A percentile compares a stretch with the other conserved stretches of the same genome.
phyloP scores from a whole-genome alignment of 2,329 filamentous ascomycete genomes.

The Penicillium verrucosum region DNA sequence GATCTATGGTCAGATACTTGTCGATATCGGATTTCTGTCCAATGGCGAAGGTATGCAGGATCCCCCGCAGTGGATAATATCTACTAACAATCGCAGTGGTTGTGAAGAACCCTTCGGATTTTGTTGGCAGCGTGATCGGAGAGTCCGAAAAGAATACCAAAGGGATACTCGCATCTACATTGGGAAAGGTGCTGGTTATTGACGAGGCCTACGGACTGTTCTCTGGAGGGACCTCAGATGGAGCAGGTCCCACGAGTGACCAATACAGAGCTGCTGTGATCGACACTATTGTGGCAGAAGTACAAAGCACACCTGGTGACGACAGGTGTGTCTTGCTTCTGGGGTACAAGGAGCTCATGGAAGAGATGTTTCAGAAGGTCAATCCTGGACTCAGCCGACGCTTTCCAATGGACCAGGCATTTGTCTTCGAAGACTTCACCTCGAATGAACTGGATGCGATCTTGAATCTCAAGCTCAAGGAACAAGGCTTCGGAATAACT shows the following conservation, averaged over 20 bases:
- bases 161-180: slow-evolving; percentile 61
- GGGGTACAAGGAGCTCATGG: slow-evolving; percentile 68
- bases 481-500: slow-evolving; percentile 54
- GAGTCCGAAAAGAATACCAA: slow-evolving; percentile 70
- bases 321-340: slow-evolving; percentile 70
- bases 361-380: slow-evolving; percentile 68
- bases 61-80: not conserved
- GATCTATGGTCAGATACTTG: slow-evolving; percentile 66
- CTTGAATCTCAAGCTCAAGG: slow-evolving; percentile 60
- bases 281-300: slow-evolving; percentile 70
- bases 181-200: slow-evolving; percentile 74
- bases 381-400: slow-evolving; percentile 67
- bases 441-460: slow-evolving; percentile 58
- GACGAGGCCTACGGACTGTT: slow-evolving; percentile 73
- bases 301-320: slow-evolving; percentile 67
- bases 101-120: slow-evolving; percentile 70
- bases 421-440: slow-evolving; percentile 66
- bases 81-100: slow-evolving; percentile 51
- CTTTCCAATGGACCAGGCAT: slow-evolving; percentile 63
- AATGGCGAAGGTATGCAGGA: slow-evolving; percentile 60
- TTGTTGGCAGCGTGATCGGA: slow-evolving; percentile 62
- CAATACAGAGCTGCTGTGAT: slow-evolving; percentile 62
- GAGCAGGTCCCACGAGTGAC: slow-evolving; percentile 38
- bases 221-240: slow-evolving; percentile 30
- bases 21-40: slow-evolving; percentile 63